A percentile compares a stretch with the other conserved stretches of the same genome.
Evolutionary conservation across 2,329 filamentous ascomycete species (phyloP).

Genomic region (Paraphaeosphaeria sporulosa): DNA sequence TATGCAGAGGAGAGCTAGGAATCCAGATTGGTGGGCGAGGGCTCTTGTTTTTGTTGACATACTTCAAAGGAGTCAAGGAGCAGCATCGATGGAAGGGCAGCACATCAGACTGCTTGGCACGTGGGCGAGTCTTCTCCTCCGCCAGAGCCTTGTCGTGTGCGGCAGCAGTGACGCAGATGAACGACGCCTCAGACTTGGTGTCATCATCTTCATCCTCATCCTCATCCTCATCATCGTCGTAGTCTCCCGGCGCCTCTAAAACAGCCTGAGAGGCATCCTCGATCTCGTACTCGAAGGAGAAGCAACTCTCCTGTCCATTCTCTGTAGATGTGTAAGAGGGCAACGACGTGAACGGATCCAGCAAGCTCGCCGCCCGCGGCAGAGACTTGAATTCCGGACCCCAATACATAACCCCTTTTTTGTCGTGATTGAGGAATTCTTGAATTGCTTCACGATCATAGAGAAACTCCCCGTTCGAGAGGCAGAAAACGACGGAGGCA

Average conservation of each 20-base stretch:
- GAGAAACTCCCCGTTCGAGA: background rate
- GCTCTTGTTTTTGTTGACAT: background rate
- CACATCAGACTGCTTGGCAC: background rate
- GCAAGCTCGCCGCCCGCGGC: background rate
- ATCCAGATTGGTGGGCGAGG: background rate
- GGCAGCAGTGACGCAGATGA: background rate
- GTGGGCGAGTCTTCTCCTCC: background rate
- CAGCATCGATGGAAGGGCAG: background rate
- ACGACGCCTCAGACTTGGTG: constrained; percentile 1
- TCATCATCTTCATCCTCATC: background rate
- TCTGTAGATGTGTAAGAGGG: background rate
- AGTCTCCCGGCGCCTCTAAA: background rate
- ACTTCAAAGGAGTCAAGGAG: background rate
- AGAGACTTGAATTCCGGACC: background rate
- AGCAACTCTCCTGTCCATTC: background rate
- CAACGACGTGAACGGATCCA: background rate
- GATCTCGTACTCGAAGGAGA: background rate
- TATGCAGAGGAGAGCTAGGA: background rate
- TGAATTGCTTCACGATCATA: background rate
- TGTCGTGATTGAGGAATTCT: background rate
- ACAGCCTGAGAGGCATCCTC: background rate
- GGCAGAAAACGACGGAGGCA: background rate
- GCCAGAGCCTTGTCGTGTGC: background rate
- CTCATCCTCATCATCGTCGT: background rate
- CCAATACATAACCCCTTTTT: constrained; percentile 2